A percentile compares a stretch with the other conserved stretches of the same genome.
Conservation (phyloP, 2,329 filamentous ascomycete genomes). For the Ascochyta pisi region DNA sequence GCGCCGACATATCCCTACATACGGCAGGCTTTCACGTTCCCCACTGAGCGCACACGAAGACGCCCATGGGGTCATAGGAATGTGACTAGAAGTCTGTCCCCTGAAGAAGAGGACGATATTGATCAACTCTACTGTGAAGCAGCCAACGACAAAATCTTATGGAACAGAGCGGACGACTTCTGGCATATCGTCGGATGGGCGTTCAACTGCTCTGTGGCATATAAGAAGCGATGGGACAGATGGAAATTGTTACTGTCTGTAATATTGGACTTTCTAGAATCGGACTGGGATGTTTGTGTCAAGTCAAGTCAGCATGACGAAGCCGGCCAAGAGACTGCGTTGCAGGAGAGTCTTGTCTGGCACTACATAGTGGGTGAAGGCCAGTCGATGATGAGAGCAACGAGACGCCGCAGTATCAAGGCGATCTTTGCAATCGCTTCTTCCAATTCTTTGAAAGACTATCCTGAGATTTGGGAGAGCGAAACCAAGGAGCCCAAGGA, state of each 20-base stretch:
- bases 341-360: slow-evolving; percentile 66
- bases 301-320: slow-evolving; percentile 35
- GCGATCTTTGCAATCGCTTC: slow-evolving; percentile 73
- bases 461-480: slow-evolving; percentile 70
- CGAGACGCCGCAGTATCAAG: slow-evolving; percentile 63
- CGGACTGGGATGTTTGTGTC: slow-evolving; percentile 68
- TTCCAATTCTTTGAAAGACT: slow-evolving; percentile 60
- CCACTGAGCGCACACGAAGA: slow-evolving; percentile 34
- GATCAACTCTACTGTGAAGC: slow-evolving; percentile 53
- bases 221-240: slow-evolving; percentile 77
- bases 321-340: slow-evolving; percentile 26
- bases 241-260: slow-evolving; percentile 84
- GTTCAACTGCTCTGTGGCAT: slow-evolving; percentile 81
- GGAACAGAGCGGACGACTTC: slow-evolving; percentile 80
- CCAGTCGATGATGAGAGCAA: slow-evolving; percentile 46
- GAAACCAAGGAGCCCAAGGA: slow-evolving; percentile 63
- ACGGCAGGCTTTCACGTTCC: slow-evolving; percentile 74
- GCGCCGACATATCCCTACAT: slow-evolving; percentile 71
- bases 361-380: slow-evolving; percentile 61
- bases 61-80: slow-evolving; percentile 27
- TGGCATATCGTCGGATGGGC: slow-evolving; percentile 92
- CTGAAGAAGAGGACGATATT: slow-evolving; percentile 50
- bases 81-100: slow-evolving; percentile 32
- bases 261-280: slow-evolving; percentile 78
- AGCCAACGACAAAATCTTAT: slow-evolving; percentile 71